Base-by-base conservation (phyloP, 371 early-diverging fungal species). In the Zopfochytrium polystomum region DNA sequence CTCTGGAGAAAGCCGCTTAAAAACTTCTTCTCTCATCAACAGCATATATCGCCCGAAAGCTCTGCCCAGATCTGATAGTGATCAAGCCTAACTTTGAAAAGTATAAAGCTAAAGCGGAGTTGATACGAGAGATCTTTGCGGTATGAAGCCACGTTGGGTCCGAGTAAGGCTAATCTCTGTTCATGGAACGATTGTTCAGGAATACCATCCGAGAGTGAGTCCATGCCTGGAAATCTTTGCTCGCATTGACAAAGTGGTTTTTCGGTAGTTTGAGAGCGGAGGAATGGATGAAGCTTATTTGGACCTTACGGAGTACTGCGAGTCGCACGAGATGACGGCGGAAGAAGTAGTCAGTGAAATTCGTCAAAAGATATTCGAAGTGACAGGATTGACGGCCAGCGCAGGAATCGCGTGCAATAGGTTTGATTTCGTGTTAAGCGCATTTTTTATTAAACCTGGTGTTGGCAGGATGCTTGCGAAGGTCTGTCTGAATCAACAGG, bases 231-330 rank as follows among this genome's bases (percentile, higher is more conserved):
- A n/a, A n/a, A n/a, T n/a, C n/a, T n/a, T n/a, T n/a, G n/a, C n/a
- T n/a, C n/a, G n/a, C n/a, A n/a, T n/a, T n/a, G n/a, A n/a, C n/a
- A n/a, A n/a, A n/a, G n/a, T n/a, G n/a, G n/a, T n/a, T n/a, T n/a
- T n/a, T n/a, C n/a, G n/a, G n/a, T n/a, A n/a, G n/a, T n/a, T n/a
- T n/a, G n/a, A n/a, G n/a, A n/a, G n/a, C n/a, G n/a, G n/a, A n/a
- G 77, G 81, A 26, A 66, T 86, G 44, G 88, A 87, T 62, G 88
- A 87, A 72, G 69, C 86, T 11, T 85, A 81, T 50, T 55, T 87
- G 43, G 82, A 88, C 44, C 52, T 88, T 47, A 86, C 87, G 6
- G 67, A 81, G 52, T 81, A 81, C 51, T 45, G 82, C 11, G 45
- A 65, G 6, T 62, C 64, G 20, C 63, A 70, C 29, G 73, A 75